Evolutionary conservation across 1,284 basidiomycete genomes (phyloP).

Genomic region (Boletus albobrunnescens): DNA sequence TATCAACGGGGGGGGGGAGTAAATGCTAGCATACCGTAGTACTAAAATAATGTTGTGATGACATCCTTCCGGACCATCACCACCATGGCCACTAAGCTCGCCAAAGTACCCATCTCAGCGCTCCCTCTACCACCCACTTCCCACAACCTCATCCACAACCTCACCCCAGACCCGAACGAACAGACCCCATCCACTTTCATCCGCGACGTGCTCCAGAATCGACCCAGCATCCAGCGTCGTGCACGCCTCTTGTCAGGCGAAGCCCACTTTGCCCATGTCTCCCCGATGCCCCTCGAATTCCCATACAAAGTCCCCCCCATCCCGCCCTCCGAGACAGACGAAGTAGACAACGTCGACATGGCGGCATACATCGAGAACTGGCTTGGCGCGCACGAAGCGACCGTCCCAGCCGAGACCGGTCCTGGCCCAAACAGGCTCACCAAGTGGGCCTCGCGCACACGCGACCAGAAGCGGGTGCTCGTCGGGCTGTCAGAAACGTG

Average conservation of each 20-base stretch:
- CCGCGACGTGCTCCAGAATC: slow-evolving; percentile 43
- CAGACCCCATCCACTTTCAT: slow-evolving; percentile 52
- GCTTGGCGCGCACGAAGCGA: slow-evolving; percentile 62
- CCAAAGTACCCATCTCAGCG: slow-evolving; percentile 49
- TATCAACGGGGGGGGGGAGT: no score
- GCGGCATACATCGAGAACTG: slow-evolving; percentile 67
- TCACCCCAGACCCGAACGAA: slow-evolving; percentile 65
- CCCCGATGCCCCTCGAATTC: slow-evolving; percentile 81
- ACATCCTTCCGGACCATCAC: slow-evolving; percentile 5
- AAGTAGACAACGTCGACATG: slow-evolving; percentile 45
- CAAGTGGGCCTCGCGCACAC: slow-evolving; percentile 49
- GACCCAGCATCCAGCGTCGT: slow-evolving; percentile 73
- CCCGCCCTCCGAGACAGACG: slow-evolving; percentile 40
- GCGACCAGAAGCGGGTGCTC: slow-evolving; percentile 61
- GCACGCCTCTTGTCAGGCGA: slow-evolving; percentile 54
- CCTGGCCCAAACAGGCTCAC: slow-evolving; percentile 23
- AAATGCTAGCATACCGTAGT: no score
- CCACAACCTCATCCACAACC: slow-evolving; percentile 61
- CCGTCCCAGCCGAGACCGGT: slow-evolving; percentile 28
- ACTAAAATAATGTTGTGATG: no score
- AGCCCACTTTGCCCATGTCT: slow-evolving; percentile 79
- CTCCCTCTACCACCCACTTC: slow-evolving; percentile 62
- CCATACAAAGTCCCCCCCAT: slow-evolving; percentile 75
- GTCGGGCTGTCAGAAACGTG: slow-evolving; percentile 68
- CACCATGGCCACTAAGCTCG: slow-evolving; percentile 21